Evolutionary conservation across 2,329 filamentous ascomycete species (phyloP).

Genomic region (Aspergillus pseudotamarii): DNA sequence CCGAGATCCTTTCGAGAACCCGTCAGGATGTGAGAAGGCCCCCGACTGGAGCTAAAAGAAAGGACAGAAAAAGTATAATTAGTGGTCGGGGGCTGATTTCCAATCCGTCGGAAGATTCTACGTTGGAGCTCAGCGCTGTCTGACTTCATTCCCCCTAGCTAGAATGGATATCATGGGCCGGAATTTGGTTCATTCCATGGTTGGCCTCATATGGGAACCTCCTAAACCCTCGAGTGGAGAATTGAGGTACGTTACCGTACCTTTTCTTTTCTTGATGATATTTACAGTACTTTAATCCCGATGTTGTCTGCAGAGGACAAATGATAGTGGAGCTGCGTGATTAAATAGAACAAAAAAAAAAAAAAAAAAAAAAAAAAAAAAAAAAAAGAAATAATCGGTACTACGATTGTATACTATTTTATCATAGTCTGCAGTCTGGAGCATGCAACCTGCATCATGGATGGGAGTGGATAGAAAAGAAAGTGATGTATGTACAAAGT

Average conservation of each 20-base stretch:
- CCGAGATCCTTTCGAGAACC: too few relatives aligned
- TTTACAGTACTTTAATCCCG: neutral
- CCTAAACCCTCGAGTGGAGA: neutral
- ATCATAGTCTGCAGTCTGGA: neutral
- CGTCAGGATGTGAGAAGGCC: neutral
- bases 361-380: neutral
- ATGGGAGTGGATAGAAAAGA: neutral
- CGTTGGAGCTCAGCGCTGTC: neutral
- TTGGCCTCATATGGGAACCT: neutral
- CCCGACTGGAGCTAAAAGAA: neutral
- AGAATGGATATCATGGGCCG: neutral
- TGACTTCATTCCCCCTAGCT: neutral
- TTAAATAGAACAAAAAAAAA: neutral
- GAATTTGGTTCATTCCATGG: neutral
- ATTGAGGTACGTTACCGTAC: neutral
- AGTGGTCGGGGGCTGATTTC: neutral
- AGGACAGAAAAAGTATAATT: neutral
- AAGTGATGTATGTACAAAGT: neutral
- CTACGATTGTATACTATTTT: neutral
- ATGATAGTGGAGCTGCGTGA: neutral
- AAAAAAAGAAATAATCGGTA: neutral
- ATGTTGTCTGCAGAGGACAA: neutral
- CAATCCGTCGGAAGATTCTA: neutral
- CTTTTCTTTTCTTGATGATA: neutral
- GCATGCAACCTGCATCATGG: neutral